A percentile compares a stretch with the other conserved stretches of the same genome.
Conservation (phyloP, 202 grass and related monocot genomes). For the Brachypodium distachyon region DNA sequence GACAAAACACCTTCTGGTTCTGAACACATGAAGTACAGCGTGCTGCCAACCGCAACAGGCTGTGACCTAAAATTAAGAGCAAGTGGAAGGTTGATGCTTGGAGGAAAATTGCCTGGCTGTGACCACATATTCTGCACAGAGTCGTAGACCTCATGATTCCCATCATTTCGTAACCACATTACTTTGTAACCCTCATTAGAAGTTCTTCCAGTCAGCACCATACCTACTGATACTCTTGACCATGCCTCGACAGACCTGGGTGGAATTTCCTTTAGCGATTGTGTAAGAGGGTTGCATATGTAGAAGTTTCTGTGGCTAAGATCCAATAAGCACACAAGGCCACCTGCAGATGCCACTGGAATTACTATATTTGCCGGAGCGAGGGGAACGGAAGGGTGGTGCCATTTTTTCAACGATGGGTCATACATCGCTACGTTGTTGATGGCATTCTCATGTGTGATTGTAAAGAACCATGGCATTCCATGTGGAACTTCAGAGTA, state of each 20-base stretch:
- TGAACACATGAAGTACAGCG: conserved; percentile 84
- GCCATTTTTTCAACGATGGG: conserved; percentile 71
- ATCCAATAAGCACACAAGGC: conserved; percentile 91
- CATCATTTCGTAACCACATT: conserved; percentile 72
- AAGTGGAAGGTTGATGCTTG: conserved; percentile 71
- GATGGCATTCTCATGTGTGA: conserved; percentile 69
- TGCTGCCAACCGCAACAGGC: conserved; percentile 60
- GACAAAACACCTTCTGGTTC: conserved; percentile 94
- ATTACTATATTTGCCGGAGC: conserved; percentile 57
- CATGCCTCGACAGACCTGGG: conserved; percentile 58
- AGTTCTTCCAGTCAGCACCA: conserved; percentile 60
- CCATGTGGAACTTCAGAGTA: conserved; percentile 49
- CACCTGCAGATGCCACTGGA: conserved; percentile 84
- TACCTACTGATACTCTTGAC: conserved; percentile 86
- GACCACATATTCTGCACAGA: conserved; percentile 59
- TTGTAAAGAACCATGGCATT: conserved; percentile 84
- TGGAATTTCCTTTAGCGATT: conserved; percentile 76
- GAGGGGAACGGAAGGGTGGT: conserved; percentile 50
- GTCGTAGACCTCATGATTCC: conserved; percentile 72
- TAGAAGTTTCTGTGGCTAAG: conserved; percentile 73
- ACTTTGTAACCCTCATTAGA: conserved; percentile 68
- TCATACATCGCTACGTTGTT: conserved; percentile 74
- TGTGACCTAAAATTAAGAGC: conserved; percentile 93
- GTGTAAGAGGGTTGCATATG: conserved; percentile 76
- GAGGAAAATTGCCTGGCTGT: conserved; percentile 44